phyloP scores from a whole-genome alignment of 2,329 filamentous ascomycete species.

The Calycina marina region DNA sequence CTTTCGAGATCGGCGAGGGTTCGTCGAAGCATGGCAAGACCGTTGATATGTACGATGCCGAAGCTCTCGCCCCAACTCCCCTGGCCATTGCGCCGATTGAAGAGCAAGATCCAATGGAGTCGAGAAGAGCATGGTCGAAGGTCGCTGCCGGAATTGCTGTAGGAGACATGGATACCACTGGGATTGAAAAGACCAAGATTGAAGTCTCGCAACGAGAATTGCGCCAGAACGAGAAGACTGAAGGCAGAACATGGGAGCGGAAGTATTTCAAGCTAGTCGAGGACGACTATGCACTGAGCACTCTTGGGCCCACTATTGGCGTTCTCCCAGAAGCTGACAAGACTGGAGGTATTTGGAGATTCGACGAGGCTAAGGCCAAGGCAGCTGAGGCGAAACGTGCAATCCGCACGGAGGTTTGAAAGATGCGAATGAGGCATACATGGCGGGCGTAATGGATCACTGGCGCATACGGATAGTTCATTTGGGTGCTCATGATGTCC shows the following conservation, averaged over 20 bases:
- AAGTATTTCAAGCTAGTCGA: conserved; percentile 58
- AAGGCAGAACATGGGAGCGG: conserved; percentile 64
- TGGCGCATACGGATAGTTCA: no score
- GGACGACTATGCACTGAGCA: conserved; percentile 28
- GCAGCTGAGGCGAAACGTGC: conserved; percentile 1
- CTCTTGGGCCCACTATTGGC: conserved; percentile 28
- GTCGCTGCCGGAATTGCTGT: conserved; percentile 68
- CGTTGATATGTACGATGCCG: conserved; percentile 47
- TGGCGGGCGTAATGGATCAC: not conserved
- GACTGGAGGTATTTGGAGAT: conserved; percentile 58
- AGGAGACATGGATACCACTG: conserved; percentile 73
- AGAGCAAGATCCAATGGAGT: conserved; percentile 75
- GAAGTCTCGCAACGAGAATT: conserved; percentile 74
- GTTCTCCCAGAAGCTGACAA: conserved; percentile 37
- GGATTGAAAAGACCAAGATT: conserved; percentile 71
- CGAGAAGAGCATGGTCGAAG: conserved; percentile 73
- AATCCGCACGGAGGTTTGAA: not conserved
- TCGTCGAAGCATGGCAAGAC: conserved; percentile 36
- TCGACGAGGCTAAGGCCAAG: conserved; percentile 32
- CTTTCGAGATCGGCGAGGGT: conserved; percentile 63
- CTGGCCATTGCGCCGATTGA: conserved; percentile 60
- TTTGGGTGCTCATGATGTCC: no score
- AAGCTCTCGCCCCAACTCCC: conserved; percentile 42
- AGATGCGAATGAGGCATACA: not conserved
- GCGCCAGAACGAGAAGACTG: conserved; percentile 60